A percentile compares a stretch with the other conserved stretches of the same genome.
Conservation (phyloP, 495 filamentous ascomycete species). For the Lentithecium fluviatile region DNA sequence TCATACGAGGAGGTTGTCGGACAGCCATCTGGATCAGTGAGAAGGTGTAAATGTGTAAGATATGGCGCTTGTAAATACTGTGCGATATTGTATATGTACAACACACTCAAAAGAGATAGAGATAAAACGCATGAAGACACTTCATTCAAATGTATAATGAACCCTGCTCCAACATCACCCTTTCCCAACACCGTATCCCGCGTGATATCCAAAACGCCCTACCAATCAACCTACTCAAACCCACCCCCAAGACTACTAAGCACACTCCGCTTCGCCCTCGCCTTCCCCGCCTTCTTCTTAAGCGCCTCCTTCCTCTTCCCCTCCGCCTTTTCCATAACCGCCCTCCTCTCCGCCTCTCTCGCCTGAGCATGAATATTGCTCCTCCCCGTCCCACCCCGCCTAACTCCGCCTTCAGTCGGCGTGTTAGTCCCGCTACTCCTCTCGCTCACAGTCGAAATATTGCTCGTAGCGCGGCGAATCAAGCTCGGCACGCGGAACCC, state of each 20-base stretch:
- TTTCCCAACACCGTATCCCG: background rate
- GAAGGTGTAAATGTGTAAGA: constrained; percentile 54
- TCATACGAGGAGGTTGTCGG: constrained; percentile 83
- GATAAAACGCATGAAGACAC: background rate
- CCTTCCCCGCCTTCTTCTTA: constrained; percentile 51
- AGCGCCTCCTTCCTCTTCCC: constrained; percentile 64
- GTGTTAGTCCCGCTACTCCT: constrained; percentile 39
- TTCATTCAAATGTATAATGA: constrained; percentile 1
- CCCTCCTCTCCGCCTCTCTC: constrained; percentile 65
- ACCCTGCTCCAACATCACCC: background rate
- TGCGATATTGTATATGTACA: constrained; percentile 5
- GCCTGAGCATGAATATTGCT: constrained; percentile 80
- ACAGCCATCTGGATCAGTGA: constrained; percentile 93
- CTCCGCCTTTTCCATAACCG: constrained; percentile 59
- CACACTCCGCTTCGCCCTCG: constrained; percentile 24
- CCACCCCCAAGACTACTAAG: constrained; percentile 26
- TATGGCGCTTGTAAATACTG: background rate
- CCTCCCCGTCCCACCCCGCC: constrained; percentile 62
- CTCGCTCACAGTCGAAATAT: constrained; percentile 45
- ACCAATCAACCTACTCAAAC: constrained; percentile 19
- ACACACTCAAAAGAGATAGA: constrained; percentile 3
- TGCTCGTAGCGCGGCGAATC: constrained; percentile 74
- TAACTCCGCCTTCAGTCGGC: constrained; percentile 45
- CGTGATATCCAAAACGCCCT: background rate
- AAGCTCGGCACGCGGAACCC: constrained; percentile 73